Evolutionary conservation across 2,329 filamentous ascomycete species (phyloP), one percentile per base, ranked within the genome.

Genomic region (Xylariaceae sp.): DNA sequence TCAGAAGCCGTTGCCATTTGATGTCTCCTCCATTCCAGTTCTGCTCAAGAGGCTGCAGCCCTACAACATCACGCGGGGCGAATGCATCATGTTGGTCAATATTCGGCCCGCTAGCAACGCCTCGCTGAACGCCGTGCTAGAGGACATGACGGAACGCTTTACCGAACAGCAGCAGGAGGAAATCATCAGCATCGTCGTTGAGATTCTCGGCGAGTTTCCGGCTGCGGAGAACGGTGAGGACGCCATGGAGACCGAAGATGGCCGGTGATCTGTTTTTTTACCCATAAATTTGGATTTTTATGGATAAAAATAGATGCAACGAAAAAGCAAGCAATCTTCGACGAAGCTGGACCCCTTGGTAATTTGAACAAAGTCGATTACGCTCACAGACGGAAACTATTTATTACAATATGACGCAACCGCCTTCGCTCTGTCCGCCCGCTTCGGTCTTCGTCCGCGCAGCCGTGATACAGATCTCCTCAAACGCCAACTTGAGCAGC

Each of bases 11-110:
- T 60, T 74, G 50, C 75, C 76, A 3, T 86, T 84, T 68, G 74
- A 73, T 51, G 67, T 76, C n/a, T 69, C 71, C 7, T 77, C 76
- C 49, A 80, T 87, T 58, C 64, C 72, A 5, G 69, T 66, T 29
- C 77, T 88, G 41, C 72, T 87, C 41, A 71, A 79, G 63, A 74
- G 72, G 29, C 72, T 88, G 48, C 75, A 76, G 8, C 74, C 73
- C 1, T 86, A 79, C 68, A 76, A 81, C 45, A 75, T 88, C 53
- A 80, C 81, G 70, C 88, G 88, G 73, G 82, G 82, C 51, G 85
- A 88, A 69, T 71, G 85, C 52, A 72, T 88, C 65, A 86, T 86
- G 80, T 79, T 88, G 47, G 68, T 87, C 62, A 88, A 88, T 66
- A 71, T 86, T 43, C 77, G 85, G 8, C 85, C 85, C 0, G 74